Evolutionary conservation across 2,329 filamentous ascomycete genomes (phyloP).

Genomic region (Chrysosporium keratinophilum): DNA sequence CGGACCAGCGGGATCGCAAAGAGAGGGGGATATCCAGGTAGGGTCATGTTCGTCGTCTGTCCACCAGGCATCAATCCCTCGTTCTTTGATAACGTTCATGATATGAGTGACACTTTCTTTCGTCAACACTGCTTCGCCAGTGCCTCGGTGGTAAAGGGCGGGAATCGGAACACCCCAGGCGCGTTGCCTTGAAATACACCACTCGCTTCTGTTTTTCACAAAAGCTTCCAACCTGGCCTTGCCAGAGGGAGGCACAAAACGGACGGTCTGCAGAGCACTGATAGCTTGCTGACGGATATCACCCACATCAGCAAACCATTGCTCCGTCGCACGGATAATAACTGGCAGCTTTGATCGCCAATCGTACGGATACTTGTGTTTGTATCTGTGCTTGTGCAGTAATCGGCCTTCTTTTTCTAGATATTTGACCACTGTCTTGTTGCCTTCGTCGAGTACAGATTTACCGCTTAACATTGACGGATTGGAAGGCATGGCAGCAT

Average conservation of each 20-base stretch:
- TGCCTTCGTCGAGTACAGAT: constrained; percentile 60
- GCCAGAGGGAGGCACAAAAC: constrained; percentile 68
- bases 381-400: constrained; percentile 58
- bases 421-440: constrained; percentile 57
- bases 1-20: constrained; percentile 39
- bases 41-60: constrained; percentile 65
- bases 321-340: constrained; percentile 81
- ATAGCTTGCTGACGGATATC: constrained; percentile 68
- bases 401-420: constrained; percentile 52
- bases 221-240: constrained; percentile 71
- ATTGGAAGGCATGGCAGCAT: constrained; percentile 62
- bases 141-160: constrained; percentile 62
- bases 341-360: constrained; percentile 93
- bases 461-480: constrained; percentile 59
- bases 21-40: constrained; percentile 61
- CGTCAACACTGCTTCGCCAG: constrained; percentile 66
- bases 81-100: constrained; percentile 62
- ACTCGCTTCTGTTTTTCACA: constrained; percentile 76
- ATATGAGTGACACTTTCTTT: constrained; percentile 74
- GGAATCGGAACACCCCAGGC: constrained; percentile 97
- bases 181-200: constrained; percentile 94
- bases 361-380: constrained; percentile 95
- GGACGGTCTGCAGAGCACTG: constrained; percentile 57
- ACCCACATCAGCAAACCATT: constrained; percentile 94
- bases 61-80: constrained; percentile 92